Percentiles rank a stretch among this genome's conserved stretches.
phyloP scores from a whole-genome alignment of 2,329 filamentous ascomycete genomes.

The Fusarium oxysporum region DNA sequence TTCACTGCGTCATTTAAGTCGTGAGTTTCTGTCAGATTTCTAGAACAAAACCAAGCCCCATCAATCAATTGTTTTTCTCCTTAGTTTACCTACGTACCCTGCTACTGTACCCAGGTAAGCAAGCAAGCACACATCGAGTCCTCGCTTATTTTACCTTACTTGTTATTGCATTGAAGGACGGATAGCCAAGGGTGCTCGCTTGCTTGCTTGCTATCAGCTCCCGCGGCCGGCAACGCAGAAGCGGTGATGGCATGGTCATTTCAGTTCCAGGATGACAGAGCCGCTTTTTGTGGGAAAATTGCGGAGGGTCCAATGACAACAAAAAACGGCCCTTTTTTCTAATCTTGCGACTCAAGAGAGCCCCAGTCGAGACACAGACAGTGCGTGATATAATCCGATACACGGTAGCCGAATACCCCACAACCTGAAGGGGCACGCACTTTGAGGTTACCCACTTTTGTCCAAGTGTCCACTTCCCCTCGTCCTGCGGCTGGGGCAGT shows the following conservation, averaged over 20 bases:
- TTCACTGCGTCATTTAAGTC: conserved; percentile 24
- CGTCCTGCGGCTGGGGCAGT: conserved; percentile 41
- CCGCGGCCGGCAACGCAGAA: conserved; percentile 39
- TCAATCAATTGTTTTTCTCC: background rate
- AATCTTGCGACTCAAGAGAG: conserved; percentile 12
- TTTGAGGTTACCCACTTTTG: background rate
- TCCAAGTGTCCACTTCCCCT: conserved; percentile 41
- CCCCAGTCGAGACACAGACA: conserved; percentile 11
- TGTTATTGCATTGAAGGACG: background rate
- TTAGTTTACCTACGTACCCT: background rate
- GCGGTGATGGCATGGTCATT: conserved; percentile 19
- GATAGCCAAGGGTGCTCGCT: background rate
- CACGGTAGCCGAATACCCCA: conserved; percentile 30
- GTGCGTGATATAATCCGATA: background rate
- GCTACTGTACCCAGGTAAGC: background rate
- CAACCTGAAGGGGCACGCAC: conserved; percentile 24
- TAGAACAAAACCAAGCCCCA: conserved; percentile 17
- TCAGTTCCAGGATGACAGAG: conserved; percentile 15
- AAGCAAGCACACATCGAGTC: background rate
- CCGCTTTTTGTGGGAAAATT: conserved; percentile 32
- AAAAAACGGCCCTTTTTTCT: conserved; percentile 9
- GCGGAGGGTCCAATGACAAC: conserved; percentile 32
- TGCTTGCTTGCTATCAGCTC: conserved; percentile 11
- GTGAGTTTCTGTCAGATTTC: conserved; percentile 8
- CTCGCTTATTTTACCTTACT: background rate